phyloP scores from a whole-genome alignment of 2,329 filamentous ascomycete species.

The Cladosporium phlei region DNA sequence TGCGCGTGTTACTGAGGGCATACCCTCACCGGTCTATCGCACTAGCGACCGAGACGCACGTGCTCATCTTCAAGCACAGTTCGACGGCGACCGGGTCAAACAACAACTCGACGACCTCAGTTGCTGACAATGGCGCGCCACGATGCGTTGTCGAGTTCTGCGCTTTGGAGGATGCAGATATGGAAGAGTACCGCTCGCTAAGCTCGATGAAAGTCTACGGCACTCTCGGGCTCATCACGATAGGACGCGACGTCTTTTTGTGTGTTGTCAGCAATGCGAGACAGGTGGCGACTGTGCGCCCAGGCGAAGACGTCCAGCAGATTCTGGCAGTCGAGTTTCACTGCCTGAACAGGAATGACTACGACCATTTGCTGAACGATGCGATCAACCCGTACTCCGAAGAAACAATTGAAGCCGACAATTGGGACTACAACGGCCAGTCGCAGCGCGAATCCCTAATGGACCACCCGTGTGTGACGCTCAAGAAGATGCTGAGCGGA shows the following conservation, averaged over 20 bases:
- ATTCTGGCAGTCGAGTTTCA: slow-evolving; percentile 86
- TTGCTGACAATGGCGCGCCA: slow-evolving; percentile 38
- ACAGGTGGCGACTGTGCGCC: slow-evolving; percentile 74
- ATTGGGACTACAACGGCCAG: slow-evolving; percentile 47
- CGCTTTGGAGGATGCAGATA: slow-evolving; percentile 57
- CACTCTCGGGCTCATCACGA: slow-evolving; percentile 80
- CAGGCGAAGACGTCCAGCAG: slow-evolving; percentile 82
- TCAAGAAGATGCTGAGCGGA: slow-evolving; percentile 88
- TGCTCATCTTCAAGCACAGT: slow-evolving; percentile 78
- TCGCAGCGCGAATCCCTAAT: slow-evolving; percentile 63
- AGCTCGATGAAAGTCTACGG: slow-evolving; percentile 72
- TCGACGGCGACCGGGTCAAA: slow-evolving; percentile 60
- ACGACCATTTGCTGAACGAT: slow-evolving; percentile 67
- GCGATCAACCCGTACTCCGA: slow-evolving; percentile 53
- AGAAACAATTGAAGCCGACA: slow-evolving; percentile 51
- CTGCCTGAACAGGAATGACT: slow-evolving; percentile 80
- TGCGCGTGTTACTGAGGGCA: slow-evolving; percentile 70
- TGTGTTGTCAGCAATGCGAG: slow-evolving; percentile 79
- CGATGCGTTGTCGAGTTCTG: slow-evolving; percentile 88
- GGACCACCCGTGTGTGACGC: slow-evolving; percentile 83
- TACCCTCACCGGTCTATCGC: slow-evolving; percentile 83
- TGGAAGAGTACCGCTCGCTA: slow-evolving; percentile 72
- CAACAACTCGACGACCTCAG: slow-evolving; percentile 41
- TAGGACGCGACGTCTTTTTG: slow-evolving; percentile 80
- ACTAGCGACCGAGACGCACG: slow-evolving; percentile 72